Evolutionary conservation across 768 basidiomycete species (phyloP).

Genomic region (Clavaria fumosa): DNA sequence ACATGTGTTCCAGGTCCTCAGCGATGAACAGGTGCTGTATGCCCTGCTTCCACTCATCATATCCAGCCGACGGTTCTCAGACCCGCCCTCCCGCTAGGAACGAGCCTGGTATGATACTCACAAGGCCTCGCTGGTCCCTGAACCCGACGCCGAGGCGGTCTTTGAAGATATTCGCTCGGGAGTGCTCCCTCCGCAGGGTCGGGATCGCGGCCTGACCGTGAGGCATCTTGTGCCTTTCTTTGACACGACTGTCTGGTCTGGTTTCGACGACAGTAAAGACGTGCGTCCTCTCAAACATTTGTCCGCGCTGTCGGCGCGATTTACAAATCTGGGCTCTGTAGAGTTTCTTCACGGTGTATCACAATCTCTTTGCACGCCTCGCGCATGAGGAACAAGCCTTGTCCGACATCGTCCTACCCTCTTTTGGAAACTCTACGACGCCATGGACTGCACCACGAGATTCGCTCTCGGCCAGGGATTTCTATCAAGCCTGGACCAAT

Average conservation of each 20-base stretch:
- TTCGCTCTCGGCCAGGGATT: conserved; percentile 43
- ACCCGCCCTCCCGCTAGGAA: conserved; percentile 68
- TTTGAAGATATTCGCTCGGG: conserved; percentile 78
- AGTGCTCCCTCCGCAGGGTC: conserved; percentile 31
- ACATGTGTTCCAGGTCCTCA: conserved; percentile 46
- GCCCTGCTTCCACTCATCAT: not conserved
- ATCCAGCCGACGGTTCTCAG: not conserved
- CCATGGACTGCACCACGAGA: conserved; percentile 39
- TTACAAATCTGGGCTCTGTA: conserved; percentile 18
- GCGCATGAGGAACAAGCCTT: conserved; percentile 59
- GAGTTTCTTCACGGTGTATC: conserved; percentile 86
- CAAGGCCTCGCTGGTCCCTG: conserved; percentile 60
- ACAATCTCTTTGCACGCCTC: conserved; percentile 72
- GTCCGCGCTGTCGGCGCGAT: not conserved
- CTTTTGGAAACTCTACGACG: conserved; percentile 72
- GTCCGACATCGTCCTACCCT: conserved; percentile 43
- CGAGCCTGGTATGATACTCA: conserved; percentile 97
- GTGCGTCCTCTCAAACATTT: conserved; percentile 23
- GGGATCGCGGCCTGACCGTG: conserved; percentile 66
- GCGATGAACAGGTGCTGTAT: conserved; percentile 73
- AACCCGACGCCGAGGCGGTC: conserved; percentile 70
- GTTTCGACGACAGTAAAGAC: conserved; percentile 45
- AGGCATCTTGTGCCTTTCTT: conserved; percentile 79
- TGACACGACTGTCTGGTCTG: conserved; percentile 50
- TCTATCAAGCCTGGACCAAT: conserved; percentile 78